A percentile compares a stretch with the other conserved stretches of the same genome.
Conservation (phyloP, 2,329 filamentous ascomycete genomes). For the Pestalotiopsis sp. region DNA sequence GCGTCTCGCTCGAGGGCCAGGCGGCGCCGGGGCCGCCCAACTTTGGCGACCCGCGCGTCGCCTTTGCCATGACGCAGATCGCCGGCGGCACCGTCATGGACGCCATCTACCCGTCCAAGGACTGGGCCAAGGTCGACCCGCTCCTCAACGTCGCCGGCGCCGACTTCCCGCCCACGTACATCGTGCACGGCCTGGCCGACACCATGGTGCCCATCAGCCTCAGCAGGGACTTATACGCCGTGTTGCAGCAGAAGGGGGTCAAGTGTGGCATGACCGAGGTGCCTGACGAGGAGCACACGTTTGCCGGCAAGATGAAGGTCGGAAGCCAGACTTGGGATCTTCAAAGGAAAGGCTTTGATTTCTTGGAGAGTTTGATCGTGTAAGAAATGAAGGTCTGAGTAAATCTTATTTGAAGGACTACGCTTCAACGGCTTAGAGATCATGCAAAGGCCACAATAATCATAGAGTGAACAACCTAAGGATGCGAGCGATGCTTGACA, state of each 20-base stretch:
- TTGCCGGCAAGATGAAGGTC: conserved; percentile 43
- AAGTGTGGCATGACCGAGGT: conserved; percentile 39
- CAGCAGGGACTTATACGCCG: conserved; percentile 33
- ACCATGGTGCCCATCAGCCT: conserved; percentile 40
- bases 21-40: conserved; percentile 31
- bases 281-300: conserved; percentile 43
- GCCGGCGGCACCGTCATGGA: conserved; percentile 40
- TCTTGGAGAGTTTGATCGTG: conserved; percentile 32
- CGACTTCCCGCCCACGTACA: conserved; percentile 41
- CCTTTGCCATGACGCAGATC: conserved; percentile 45
- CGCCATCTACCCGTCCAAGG: conserved; percentile 28
- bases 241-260: conserved; percentile 32
- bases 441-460: not conserved
- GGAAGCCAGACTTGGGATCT: conserved; percentile 36
- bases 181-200: conserved; percentile 43
- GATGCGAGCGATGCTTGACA: too few species aligned
- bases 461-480: too few species aligned
- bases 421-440: too few species aligned
- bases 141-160: conserved; percentile 30
- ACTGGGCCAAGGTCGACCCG: conserved; percentile 37
- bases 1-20: conserved; percentile 45
- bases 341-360: conserved; percentile 44
- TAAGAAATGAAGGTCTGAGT: not conserved
- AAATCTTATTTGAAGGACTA: too few species aligned
- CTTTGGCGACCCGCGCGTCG: conserved; percentile 39